A percentile compares a stretch with the other conserved stretches of the same genome.
These are phyloP conservation scores for Aspergillus saccharolyticus DNA, from an alignment of 495 filamentous ascomycete genomes.

Conservation along the genomic window DNA sequence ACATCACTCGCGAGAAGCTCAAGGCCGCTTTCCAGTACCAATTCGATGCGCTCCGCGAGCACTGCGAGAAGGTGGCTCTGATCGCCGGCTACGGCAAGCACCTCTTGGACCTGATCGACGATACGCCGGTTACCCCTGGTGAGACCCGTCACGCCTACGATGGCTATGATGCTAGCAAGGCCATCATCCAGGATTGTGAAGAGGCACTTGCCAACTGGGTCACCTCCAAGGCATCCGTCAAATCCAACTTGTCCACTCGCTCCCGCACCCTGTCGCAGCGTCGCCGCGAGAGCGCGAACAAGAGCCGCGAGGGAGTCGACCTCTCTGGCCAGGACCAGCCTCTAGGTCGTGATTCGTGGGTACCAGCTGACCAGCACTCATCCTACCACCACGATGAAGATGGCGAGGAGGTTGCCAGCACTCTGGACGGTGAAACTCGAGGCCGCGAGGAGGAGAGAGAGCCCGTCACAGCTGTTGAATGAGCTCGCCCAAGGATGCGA, in stretches of 20 bases:
- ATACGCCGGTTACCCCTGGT: slow-evolving; percentile 93
- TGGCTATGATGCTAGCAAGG: slow-evolving; percentile 97
- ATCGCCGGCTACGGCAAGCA: slow-evolving; percentile 98
- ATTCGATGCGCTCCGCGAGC: slow-evolving; percentile 94
- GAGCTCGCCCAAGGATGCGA: too few relatives aligned
- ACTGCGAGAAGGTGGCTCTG: slow-evolving; percentile 97
- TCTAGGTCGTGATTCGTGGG: slow-evolving; percentile 83
- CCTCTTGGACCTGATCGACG: slow-evolving; percentile 88
- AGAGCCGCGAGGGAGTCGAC: slow-evolving; percentile 62
- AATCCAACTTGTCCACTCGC: slow-evolving; percentile 76
- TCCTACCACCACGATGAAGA: slow-evolving; percentile 58
- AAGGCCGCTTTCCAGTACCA: slow-evolving; percentile 98
- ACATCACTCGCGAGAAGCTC: slow-evolving; percentile 98
- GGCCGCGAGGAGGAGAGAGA: slow-evolving; percentile 59
- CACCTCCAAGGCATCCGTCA: slow-evolving; percentile 77
- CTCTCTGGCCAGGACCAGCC: slow-evolving; percentile 80
- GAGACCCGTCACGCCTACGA: slow-evolving; percentile 96
- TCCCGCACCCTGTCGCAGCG: slow-evolving; percentile 82
- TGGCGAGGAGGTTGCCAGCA: slow-evolving; percentile 51
- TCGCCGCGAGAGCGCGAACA: slow-evolving; percentile 59
- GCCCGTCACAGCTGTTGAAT: slow-evolving; percentile 24
- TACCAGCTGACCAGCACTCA: slow-evolving; percentile 73
- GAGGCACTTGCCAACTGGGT: slow-evolving; percentile 98
- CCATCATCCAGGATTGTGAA: slow-evolving; percentile 98
- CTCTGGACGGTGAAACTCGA: slow-evolving; percentile 48